Evolutionary conservation across 345 rosid genomes (phyloP).

Genomic region (Dipteronia dyeriana): DNA sequence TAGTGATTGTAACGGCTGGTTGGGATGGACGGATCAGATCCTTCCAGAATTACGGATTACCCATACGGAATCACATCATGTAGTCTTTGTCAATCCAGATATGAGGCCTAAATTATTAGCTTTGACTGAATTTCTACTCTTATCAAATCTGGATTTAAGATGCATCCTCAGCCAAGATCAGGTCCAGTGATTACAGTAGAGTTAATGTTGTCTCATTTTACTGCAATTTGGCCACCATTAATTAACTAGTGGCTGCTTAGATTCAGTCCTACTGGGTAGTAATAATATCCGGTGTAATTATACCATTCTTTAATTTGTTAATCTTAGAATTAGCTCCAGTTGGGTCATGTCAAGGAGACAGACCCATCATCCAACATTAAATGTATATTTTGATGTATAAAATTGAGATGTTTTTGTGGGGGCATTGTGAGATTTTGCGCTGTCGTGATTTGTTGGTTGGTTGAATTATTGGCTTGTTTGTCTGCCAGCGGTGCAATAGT

Average conservation of each 20-base stretch:
- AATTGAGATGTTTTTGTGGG: slow-evolving; percentile 10
- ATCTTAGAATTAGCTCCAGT: neutral
- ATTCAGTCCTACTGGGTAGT: slow-evolving; percentile 2
- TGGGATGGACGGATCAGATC: slow-evolving; percentile 49
- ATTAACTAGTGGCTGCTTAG: neutral
- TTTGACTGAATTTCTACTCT: neutral
- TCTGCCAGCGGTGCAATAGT: neutral
- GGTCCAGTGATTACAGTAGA: neutral
- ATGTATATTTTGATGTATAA: neutral
- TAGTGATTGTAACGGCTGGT: slow-evolving; percentile 46
- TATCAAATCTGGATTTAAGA: neutral
- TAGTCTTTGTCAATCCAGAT: neutral
- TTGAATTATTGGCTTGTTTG: slow-evolving; percentile 10
- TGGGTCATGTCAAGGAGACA: slow-evolving; percentile 7
- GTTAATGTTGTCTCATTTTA: neutral
- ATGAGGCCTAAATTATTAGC: neutral
- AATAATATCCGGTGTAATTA: slow-evolving; percentile 14
- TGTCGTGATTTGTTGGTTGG: slow-evolving; percentile 14
- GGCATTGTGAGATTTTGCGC: neutral
- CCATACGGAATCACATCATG: slow-evolving; percentile 20
- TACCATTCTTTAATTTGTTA: slow-evolving; percentile 32
- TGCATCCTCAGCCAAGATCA: neutral
- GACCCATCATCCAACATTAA: neutral
- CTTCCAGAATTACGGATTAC: slow-evolving; percentile 50
- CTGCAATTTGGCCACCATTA: neutral